phyloP scores from a whole-genome alignment of 495 filamentous ascomycete genomes.

The Diplogelasinospora grovesii region DNA sequence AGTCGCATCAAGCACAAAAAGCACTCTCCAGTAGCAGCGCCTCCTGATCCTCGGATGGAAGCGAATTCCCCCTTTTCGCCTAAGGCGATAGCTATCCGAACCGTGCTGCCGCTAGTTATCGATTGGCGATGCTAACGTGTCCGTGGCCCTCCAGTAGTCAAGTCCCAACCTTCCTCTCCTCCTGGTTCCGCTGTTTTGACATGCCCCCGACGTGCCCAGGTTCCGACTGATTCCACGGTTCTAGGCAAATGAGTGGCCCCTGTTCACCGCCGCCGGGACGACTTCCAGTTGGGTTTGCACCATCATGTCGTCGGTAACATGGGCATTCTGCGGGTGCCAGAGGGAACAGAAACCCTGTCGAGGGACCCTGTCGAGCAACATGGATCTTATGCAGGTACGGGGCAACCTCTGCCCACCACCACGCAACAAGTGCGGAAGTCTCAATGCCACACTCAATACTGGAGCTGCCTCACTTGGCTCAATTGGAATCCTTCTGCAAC shows the following conservation, averaged over 20 bases:
- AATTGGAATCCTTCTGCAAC: too few species aligned
- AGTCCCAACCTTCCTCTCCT: neutral
- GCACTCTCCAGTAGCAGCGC: neutral
- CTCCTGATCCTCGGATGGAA: neutral
- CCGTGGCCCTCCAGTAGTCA: neutral
- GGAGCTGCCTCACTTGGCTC: too few species aligned
- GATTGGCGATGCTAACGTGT: conserved; percentile 16
- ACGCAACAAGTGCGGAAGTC: too few species aligned
- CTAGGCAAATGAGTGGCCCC: conserved; percentile 14
- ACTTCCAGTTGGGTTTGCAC: conserved; percentile 24
- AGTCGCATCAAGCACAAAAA: neutral
- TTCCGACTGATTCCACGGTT: conserved; percentile 14
- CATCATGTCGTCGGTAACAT: conserved; percentile 9
- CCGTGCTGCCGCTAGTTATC: conserved; percentile 13
- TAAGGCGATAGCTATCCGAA: conserved; percentile 7
- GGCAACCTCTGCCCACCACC: conserved; percentile 17
- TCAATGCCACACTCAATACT: too few species aligned
- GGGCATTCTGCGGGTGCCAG: neutral
- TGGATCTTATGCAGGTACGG: conserved; percentile 21
- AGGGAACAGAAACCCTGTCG: conserved; percentile 10
- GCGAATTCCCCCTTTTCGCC: neutral
- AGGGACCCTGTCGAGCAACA: neutral
- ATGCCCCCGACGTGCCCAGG: neutral
- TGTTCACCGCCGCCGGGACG: conserved; percentile 22
- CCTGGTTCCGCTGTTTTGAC: neutral